Evolutionary conservation across 2,329 filamentous ascomycete species (phyloP), one percentile per base, ranked within the genome.

Genomic region (Trichophyton equinum): DNA sequence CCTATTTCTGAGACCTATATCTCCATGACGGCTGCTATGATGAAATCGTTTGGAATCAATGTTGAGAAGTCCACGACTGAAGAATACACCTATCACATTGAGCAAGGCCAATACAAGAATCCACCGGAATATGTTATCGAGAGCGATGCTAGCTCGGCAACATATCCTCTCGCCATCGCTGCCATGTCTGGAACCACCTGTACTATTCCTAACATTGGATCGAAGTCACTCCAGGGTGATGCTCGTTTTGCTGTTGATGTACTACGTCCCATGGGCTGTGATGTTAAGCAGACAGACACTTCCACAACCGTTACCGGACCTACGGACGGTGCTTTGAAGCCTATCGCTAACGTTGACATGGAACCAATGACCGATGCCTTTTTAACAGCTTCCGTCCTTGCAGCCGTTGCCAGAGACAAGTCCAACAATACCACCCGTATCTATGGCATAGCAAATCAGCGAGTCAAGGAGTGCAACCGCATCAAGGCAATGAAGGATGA

Each of bases 291-390:
- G 74, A 89, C 87, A 0, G 84, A 84, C 60, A 85, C 81, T 18
- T 95, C 91, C 0, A 99, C 94, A 1, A 97, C 91, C 0, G 94
- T 99, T 7, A 95, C 87, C 7, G 94, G 94, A 0, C 94, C 94
- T n/a, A 75, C 82, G 1, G 74, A 80, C 60, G 92, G 94, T 9
- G 75, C 81, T 15, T 77, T 99, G 44, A 85, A 85, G 67, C 86
- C 89, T 0, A 77, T 99, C 11, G 77, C 85, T 18, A 87, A 92
- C 62, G 85, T 99, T 30, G 91, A 99, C 69, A 99, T 99, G 94
- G 94, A 97, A 73, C 88, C 92, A 0, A 99, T 99, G 94, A 99
- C 94, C 0, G 94, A 99, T 74, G 94, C 94, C 57, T 99, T 99
- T 79, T 80, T 99, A 59, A 96, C 91, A 3, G 94, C 94, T 18